phyloP scores from a whole-genome alignment of 108 stramenopile species.

The Cyclotella distinguenda region DNA sequence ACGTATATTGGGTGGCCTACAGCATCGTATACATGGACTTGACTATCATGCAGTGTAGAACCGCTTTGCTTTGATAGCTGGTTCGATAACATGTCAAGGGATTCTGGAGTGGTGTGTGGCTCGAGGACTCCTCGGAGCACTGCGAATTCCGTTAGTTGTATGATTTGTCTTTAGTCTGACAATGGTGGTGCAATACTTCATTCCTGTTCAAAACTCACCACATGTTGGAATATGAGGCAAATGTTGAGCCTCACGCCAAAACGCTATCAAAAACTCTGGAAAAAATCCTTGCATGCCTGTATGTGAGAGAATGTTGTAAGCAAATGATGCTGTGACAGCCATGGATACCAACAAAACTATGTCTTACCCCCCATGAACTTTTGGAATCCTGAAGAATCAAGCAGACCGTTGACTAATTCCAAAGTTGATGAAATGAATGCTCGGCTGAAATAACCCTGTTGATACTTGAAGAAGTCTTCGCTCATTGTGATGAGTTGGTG shows the following conservation, averaged over 20 bases:
- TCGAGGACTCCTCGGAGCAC: slow-evolving; percentile 81
- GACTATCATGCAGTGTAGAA: slow-evolving; percentile 78
- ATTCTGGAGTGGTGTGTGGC: slow-evolving; percentile 84
- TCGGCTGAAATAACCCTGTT: slow-evolving; percentile 85
- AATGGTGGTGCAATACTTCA: too few relatives aligned
- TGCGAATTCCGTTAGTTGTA: neutral
- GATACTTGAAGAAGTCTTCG: slow-evolving; percentile 88
- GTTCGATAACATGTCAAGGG: slow-evolving; percentile 79
- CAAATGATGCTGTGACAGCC: neutral
- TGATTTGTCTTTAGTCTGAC: too few relatives aligned
- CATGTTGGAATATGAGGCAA: slow-evolving; percentile 80
- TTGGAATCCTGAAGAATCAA: slow-evolving; percentile 84
- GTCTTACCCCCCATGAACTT: slow-evolving; percentile 77
- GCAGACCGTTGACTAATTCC: slow-evolving; percentile 52
- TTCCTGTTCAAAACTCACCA: slow-evolving; percentile 6
- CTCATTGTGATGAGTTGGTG: slow-evolving; percentile 78
- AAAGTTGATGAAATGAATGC: slow-evolving; percentile 73
- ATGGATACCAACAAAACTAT: neutral
- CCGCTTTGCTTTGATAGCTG: slow-evolving; percentile 86
- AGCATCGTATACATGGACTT: slow-evolving; percentile 88
- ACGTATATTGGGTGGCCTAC: slow-evolving; percentile 85
- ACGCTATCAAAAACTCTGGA: slow-evolving; percentile 70
- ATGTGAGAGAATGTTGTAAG: neutral
- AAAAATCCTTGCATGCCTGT: slow-evolving; percentile 51
- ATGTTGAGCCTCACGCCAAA: slow-evolving; percentile 89